Evolutionary conservation across 2,329 filamentous ascomycete genomes (phyloP).

Genomic region (Rasamsonia emersonii): DNA sequence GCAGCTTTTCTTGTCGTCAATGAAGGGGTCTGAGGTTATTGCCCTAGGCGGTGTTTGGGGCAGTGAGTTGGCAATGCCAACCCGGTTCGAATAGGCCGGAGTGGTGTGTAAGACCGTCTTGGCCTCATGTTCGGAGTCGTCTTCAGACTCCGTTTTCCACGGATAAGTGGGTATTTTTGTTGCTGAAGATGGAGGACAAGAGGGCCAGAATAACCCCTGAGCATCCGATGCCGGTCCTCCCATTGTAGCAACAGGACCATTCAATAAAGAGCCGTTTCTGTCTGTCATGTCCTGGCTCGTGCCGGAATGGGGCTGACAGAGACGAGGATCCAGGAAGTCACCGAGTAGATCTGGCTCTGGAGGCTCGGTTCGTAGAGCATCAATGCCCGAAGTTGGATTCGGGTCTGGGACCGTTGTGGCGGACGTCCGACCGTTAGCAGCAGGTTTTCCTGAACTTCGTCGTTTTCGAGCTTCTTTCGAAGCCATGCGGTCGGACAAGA

Average conservation of each 20-base stretch:
- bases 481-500: slow-evolving; percentile 70
- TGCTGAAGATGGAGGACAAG: slow-evolving; percentile 4
- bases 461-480: slow-evolving; percentile 63
- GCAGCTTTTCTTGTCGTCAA: slow-evolving; percentile 8
- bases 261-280: slow-evolving; percentile 2
- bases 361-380: too few species aligned
- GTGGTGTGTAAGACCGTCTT: slow-evolving; percentile 7
- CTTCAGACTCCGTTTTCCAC: slow-evolving; percentile 13
- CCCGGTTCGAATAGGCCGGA: slow-evolving; percentile 7
- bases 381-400: too few species aligned
- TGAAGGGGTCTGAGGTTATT: slow-evolving; percentile 13
- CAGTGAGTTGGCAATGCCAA: neutral
- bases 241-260: slow-evolving; percentile 6
- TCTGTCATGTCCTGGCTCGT: slow-evolving; percentile 4
- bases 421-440: too few species aligned
- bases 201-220: slow-evolving; percentile 2
- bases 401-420: too few species aligned
- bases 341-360: slow-evolving; percentile 9
- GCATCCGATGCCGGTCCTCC: slow-evolving; percentile 1
- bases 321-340: slow-evolving; percentile 22
- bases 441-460: slow-evolving; percentile 19
- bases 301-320: slow-evolving; percentile 12
- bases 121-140: slow-evolving; percentile 11
- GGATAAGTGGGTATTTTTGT: neutral
- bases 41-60: slow-evolving; percentile 1